Evolutionary conservation across 495 filamentous ascomycete genomes (phyloP), one percentile per base, ranked within the genome.

Genomic region (Podospora comata): DNA sequence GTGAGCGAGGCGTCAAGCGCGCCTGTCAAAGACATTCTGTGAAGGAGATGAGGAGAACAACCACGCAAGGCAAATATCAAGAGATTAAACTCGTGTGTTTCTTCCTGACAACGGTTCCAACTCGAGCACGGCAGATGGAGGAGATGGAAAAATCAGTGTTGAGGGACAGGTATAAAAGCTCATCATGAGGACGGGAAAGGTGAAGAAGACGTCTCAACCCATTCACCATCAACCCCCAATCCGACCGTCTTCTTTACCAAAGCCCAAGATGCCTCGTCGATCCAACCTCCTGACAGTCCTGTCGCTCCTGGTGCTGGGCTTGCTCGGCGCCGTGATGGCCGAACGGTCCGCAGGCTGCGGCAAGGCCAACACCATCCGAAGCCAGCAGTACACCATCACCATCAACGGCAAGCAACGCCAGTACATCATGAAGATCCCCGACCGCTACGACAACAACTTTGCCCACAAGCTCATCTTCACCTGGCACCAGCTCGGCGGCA

Each of bases 401-500:
- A 68, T 77, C 61, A 74, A 75, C 68, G 68, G 68, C 64, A 75
- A 74, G 66, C 20, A 64, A 2, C 74, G 77, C 1, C 58, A 80
- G 58, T 85, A 80, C 65, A 77, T 74, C 70, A 62, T 84, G 15
- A 79, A 77, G 32, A 48, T 81, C 0, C 82, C 82, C 0, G 72
- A 79, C 20, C 73, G 76, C 69, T 85, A 85, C 72, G 74, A 84
- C 76, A 70, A 79, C 19, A 74, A 67, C 65, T 70, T 70, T 30
- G 76, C 82, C 0, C 78, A 85, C 72, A 72, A 76, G 4, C 75
- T 85, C 18, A 72, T 85, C 67, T 80, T 82, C 70, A 77, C 74
- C 9, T 72, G 77, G 58, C 82, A 85, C 65, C 76, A 73, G 68
- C 77, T 79, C 23, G 75, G 77, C 30, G 80, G 79, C n/a, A 71